Evolutionary conservation across 371 early-diverging fungal genomes (phyloP), one percentile per base, ranked within the genome.

Genomic region (Chytridium lagenaria): DNA sequence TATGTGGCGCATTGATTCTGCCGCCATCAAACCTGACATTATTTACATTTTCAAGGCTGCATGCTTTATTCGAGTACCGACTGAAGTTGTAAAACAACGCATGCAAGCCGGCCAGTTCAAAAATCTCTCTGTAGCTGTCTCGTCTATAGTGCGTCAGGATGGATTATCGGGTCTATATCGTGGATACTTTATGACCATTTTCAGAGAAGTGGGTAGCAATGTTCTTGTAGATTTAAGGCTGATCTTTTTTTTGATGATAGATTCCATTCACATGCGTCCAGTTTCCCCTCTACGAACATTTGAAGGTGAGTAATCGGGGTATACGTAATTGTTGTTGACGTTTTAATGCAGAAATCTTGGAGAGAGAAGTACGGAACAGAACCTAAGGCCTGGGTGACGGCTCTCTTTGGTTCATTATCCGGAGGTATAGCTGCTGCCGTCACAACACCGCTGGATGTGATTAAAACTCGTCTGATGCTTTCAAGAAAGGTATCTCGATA

Each of bases 241-340:
- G 67, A 34, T 50, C 39, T 75, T 12, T 65, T 1, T 40, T 69
- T 16, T 7, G 23, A n/a, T n/a, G 28, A 1, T 85, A 92, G 85
- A 96, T 98, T 68, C 98, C 98, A 2, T 98, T 98, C 78, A 89
- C 96, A 0, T 96, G 96, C 81, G 91, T 98, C 36, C 98, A 98
- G 78, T 98, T 98, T 80, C 96, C 98, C 1, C 78, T 98, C 36
- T 98, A 95, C 78, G 98, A 98, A 81, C 90, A 87, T 69, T 86
- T 96, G 69, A 98, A 97, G 77, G 77, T 76, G 33, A 39, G 31
- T 57, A 50, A 52, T 7, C 2, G 22, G n/a, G 28, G 50, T n/a
- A 33, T 28, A 7, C 23, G n/a, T 36, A 16, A 30, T 30, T 36
- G 44, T 26, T 5, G 26, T n/a, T 52, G 10, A 7, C 61, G 3